Percentiles rank a stretch among this genome's conserved stretches.
Conservation (phyloP, 768 basidiomycete genomes). For the Agrocybe praecox region DNA sequence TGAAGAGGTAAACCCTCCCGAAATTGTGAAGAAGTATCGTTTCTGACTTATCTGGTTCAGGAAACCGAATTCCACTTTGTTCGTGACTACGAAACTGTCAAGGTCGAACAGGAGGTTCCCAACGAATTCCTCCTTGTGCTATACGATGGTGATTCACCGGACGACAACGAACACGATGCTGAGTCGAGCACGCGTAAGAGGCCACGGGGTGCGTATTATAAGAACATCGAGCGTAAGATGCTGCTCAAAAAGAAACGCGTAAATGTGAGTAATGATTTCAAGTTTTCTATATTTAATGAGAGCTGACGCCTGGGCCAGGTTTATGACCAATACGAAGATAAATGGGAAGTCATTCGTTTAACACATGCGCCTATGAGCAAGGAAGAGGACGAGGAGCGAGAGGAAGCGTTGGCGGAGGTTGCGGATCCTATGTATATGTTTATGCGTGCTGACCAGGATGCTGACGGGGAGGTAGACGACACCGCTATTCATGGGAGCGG, state of each 20-base stretch:
- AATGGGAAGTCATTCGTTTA: slow-evolving; percentile 81
- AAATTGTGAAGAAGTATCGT: neutral
- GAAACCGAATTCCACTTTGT: slow-evolving; percentile 74
- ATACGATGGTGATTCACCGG: slow-evolving; percentile 53
- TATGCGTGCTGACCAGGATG: slow-evolving; percentile 60
- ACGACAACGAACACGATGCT: slow-evolving; percentile 36
- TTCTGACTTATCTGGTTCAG: slow-evolving; percentile 31
- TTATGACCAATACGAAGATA: slow-evolving; percentile 74
- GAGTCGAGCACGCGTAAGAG: slow-evolving; percentile 29
- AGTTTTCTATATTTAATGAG: neutral
- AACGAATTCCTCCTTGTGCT: slow-evolving; percentile 83
- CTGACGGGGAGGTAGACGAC: slow-evolving; percentile 60
- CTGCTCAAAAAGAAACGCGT: slow-evolving; percentile 81
- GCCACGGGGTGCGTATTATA: slow-evolving; percentile 81
- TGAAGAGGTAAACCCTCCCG: slow-evolving; percentile 46
- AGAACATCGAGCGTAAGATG: slow-evolving; percentile 89
- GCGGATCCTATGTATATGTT: slow-evolving; percentile 66
- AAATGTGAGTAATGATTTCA: slow-evolving; percentile 54
- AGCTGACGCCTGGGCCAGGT: slow-evolving; percentile 37
- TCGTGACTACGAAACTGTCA: slow-evolving; percentile 87
- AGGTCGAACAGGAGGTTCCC: slow-evolving; percentile 83
- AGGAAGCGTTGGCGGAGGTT: slow-evolving; percentile 78
- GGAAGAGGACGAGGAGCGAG: slow-evolving; percentile 79
- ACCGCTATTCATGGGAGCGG: slow-evolving; percentile 14
- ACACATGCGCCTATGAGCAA: slow-evolving; percentile 70